A percentile compares a stretch with the other conserved stretches of the same genome.
Evolutionary conservation across 2,329 filamentous ascomycete genomes (phyloP).

Genomic region (Hysterium pulicare): DNA sequence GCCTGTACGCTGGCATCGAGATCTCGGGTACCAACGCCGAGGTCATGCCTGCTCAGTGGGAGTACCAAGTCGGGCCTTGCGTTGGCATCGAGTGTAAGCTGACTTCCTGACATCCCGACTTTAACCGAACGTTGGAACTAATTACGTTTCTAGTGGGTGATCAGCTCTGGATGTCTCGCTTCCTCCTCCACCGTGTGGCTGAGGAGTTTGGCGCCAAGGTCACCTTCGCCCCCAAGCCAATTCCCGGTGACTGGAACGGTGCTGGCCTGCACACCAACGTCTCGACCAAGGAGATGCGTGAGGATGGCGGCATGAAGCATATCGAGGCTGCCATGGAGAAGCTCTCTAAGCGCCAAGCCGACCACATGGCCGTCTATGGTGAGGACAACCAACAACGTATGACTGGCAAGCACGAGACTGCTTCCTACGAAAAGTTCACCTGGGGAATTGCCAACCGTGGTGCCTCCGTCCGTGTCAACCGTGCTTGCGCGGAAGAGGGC

Average conservation of each 20-base stretch:
- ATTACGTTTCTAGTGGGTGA: slow-evolving; percentile 68
- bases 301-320: slow-evolving; percentile 89
- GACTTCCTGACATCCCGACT: slow-evolving; percentile 1
- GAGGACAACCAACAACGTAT: slow-evolving; percentile 94
- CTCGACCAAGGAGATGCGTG: slow-evolving; percentile 83
- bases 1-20: slow-evolving; percentile 81
- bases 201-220: slow-evolving; percentile 97
- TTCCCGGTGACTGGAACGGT: slow-evolving; percentile 95
- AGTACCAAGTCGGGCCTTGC: slow-evolving; percentile 94
- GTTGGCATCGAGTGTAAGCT: slow-evolving; percentile 74
- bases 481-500: slow-evolving; percentile 78
- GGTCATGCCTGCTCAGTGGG: slow-evolving; percentile 98
- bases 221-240: slow-evolving; percentile 92
- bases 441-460: slow-evolving; percentile 96
- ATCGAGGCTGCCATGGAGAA: slow-evolving; percentile 74
- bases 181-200: slow-evolving; percentile 83
- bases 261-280: slow-evolving; percentile 93
- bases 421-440: slow-evolving; percentile 86
- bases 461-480: slow-evolving; percentile 87
- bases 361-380: slow-evolving; percentile 82
- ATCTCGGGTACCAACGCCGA: slow-evolving; percentile 99
- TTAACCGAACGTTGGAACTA: slow-evolving; percentile 13
- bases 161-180: slow-evolving; percentile 90
- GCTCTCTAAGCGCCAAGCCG: slow-evolving; percentile 48
- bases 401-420: slow-evolving; percentile 92